These are phyloP conservation scores for Fonsecaea multimorphosa DNA, from an alignment of 2,329 filamentous ascomycete genomes.

Conservation along the genomic window DNA sequence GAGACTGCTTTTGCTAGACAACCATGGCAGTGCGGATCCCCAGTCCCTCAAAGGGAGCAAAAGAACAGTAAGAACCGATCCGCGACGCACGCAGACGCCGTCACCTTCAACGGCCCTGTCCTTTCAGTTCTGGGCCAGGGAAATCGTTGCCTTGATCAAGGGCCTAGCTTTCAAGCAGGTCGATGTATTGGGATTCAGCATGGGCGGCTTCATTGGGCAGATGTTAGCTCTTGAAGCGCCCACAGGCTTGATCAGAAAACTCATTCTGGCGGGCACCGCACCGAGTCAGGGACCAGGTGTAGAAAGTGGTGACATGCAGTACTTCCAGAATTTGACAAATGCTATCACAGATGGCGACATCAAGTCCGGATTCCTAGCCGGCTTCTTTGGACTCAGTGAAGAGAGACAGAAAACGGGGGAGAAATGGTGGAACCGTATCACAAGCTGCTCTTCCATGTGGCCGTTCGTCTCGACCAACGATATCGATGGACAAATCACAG, in stretches of 20 bases:
- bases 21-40: constrained; percentile 48
- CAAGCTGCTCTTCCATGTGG: not conserved
- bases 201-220: constrained; percentile 57
- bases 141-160: constrained; percentile 39
- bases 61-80: constrained; percentile 9
- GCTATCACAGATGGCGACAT: not conserved
- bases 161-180: constrained; percentile 44
- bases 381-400: constrained; percentile 2
- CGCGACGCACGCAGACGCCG: not conserved
- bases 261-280: constrained; percentile 54
- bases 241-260: constrained; percentile 45
- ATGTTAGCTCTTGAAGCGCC: constrained; percentile 47
- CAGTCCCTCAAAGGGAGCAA: constrained; percentile 42
- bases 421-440: constrained; percentile 7
- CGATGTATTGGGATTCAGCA: constrained; percentile 58
- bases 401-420: constrained; percentile 1
- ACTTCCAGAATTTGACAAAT: constrained; percentile 11
- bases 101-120: not conserved
- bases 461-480: constrained; percentile 4
- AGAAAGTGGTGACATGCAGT: constrained; percentile 6
- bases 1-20: constrained; percentile 56
- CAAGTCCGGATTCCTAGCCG: constrained; percentile 6
- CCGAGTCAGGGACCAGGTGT: constrained; percentile 42
- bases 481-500: constrained; percentile 3
- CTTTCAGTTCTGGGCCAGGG: constrained; percentile 42